Evolutionary conservation across 345 rosid genomes (phyloP).

Genomic region (Hibiscus tridactylites): DNA sequence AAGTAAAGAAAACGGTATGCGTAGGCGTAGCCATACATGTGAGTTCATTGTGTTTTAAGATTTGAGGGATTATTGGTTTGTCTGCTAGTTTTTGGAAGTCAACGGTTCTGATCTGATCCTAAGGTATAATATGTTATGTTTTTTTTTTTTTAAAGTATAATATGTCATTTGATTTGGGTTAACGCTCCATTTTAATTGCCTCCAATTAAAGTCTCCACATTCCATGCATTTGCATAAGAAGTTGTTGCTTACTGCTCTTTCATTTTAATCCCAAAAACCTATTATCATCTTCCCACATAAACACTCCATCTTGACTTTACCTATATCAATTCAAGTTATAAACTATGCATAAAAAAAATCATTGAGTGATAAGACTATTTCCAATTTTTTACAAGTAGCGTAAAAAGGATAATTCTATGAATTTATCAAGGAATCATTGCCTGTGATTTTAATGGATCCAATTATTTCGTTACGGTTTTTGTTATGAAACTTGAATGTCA

Average conservation of each 20-base stretch:
- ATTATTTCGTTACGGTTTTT: background rate
- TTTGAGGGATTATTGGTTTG: background rate
- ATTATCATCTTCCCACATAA: background rate
- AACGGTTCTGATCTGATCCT: conserved; percentile 2
- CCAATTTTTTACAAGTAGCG: too few relatives aligned
- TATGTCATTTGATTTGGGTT: background rate
- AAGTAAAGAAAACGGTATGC: conserved; percentile 2
- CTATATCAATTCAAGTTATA: background rate
- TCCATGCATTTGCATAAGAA: background rate
- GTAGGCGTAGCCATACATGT: background rate
- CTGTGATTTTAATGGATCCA: too few relatives aligned
- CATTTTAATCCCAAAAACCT: background rate
- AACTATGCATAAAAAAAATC: too few relatives aligned
- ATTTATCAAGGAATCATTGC: background rate
- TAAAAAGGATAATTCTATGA: background rate
- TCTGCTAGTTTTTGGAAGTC: conserved; percentile 6
- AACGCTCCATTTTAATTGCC: background rate
- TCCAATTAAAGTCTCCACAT: background rate
- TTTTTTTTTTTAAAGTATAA: too few relatives aligned
- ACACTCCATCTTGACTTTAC: background rate
- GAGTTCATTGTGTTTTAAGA: background rate
- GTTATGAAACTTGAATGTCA: background rate
- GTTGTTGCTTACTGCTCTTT: background rate
- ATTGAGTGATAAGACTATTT: too few relatives aligned
- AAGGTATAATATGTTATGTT: too few relatives aligned